Evolutionary conservation across 164 flowering plant genomes (phyloP).

Genomic region (Saururus chinensis): DNA sequence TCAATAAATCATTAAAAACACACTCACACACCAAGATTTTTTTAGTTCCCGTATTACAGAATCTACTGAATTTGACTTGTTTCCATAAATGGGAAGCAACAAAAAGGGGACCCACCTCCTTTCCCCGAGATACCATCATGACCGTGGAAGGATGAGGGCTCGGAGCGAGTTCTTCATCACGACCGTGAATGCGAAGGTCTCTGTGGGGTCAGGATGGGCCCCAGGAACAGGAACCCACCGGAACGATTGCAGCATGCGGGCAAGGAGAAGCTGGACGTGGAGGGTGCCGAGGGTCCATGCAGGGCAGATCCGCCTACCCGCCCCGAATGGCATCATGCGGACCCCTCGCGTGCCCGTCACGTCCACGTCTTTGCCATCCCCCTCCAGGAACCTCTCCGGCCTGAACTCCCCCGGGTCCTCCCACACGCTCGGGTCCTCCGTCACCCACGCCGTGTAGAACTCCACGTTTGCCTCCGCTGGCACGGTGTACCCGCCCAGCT

Average conservation of each 20-base stretch:
- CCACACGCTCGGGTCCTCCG: conserved; percentile 73
- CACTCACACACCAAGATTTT: no score
- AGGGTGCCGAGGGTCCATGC: conserved; percentile 59
- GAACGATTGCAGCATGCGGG: conserved; percentile 75
- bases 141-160: conserved; percentile 61
- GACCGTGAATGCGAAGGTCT: conserved; percentile 82
- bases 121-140: no score
- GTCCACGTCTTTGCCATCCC: conserved; percentile 63
- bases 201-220: conserved; percentile 65
- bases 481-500: conserved; percentile 61
- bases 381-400: conserved; percentile 76
- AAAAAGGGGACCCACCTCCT: no score
- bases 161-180: conserved; percentile 86
- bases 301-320: conserved; percentile 82
- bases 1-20: no score
- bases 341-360: conserved; percentile 62
- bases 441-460: conserved; percentile 72
- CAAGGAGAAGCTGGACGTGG: conserved; percentile 58
- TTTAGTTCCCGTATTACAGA: no score
- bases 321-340: conserved; percentile 85
- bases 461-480: conserved; percentile 62
- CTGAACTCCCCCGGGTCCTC: conserved; percentile 53
- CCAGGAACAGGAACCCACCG: conserved; percentile 57
- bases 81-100: no score
- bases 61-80: no score